phyloP scores from a whole-genome alignment of 495 filamentous ascomycete species.

The Aspergillus asperescens region DNA sequence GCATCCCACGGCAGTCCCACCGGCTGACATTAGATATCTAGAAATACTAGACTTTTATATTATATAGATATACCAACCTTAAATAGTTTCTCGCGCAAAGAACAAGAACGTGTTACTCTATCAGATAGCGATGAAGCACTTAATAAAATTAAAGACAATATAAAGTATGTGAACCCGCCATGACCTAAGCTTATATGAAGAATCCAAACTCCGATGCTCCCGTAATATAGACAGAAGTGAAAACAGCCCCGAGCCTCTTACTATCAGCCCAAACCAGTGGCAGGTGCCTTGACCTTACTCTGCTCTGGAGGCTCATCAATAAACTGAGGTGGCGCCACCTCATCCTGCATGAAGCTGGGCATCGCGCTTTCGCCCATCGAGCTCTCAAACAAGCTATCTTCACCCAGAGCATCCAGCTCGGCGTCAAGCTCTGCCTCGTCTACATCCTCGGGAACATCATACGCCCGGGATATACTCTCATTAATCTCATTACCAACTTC shows the following conservation, averaged over 20 bases:
- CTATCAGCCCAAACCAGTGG: conserved; percentile 35
- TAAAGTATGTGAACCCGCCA: neutral
- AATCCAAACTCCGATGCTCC: conserved; percentile 21
- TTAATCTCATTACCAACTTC: conserved; percentile 98
- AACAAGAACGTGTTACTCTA: no score
- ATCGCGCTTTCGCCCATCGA: conserved; percentile 56
- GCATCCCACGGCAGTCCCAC: no score
- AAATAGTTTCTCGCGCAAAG: no score
- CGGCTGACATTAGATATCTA: no score
- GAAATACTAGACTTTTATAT: no score
- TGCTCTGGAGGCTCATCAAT: conserved; percentile 73
- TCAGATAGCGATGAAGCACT: neutral
- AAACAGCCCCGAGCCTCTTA: neutral
- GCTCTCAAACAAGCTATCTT: conserved; percentile 74
- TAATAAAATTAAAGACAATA: neutral
- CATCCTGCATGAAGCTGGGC: conserved; percentile 86
- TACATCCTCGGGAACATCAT: conserved; percentile 95
- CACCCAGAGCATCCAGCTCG: conserved; percentile 88
- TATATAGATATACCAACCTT: no score
- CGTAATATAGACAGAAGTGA: conserved; percentile 6
- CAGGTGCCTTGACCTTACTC: conserved; percentile 71
- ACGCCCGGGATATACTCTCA: conserved; percentile 87
- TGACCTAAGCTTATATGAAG: conserved; percentile 1
- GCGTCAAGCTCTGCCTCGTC: conserved; percentile 97
- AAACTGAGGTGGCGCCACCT: conserved; percentile 73